A percentile compares a stretch with the other conserved stretches of the same genome.
Evolutionary conservation across 2,329 filamentous ascomycete species (phyloP).

Genomic region (Lojkania enalia): DNA sequence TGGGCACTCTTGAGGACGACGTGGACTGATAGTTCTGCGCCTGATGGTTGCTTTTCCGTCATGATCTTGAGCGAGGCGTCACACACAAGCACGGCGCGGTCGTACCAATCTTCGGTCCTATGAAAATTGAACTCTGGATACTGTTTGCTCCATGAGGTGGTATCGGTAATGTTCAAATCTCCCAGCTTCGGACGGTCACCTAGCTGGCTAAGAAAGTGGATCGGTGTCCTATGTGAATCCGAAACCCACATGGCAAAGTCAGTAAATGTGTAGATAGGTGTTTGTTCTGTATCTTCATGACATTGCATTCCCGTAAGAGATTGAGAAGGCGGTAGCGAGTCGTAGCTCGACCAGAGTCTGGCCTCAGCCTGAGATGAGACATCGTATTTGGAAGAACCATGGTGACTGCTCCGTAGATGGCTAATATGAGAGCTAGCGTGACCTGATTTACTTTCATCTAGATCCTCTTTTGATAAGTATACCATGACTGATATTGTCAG

Average conservation of each 20-base stretch:
- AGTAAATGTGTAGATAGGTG: conserved; percentile 25
- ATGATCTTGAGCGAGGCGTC: conserved; percentile 49
- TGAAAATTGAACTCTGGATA: conserved; percentile 39
- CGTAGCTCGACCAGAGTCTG: conserved; percentile 20
- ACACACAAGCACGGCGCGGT: conserved; percentile 45
- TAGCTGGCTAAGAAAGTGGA: conserved; percentile 47
- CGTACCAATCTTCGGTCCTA: conserved; percentile 22
- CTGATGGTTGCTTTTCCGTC: conserved; percentile 39
- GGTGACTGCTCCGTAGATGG: conserved; percentile 27
- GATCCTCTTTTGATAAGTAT: conserved; percentile 46
- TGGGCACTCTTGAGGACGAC: conserved; percentile 41
- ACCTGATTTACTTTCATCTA: conserved; percentile 22
- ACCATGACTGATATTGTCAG: conserved; percentile 44
- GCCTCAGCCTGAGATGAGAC: conserved; percentile 17
- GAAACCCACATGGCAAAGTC: conserved; percentile 50
- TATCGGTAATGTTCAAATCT: conserved; percentile 39
- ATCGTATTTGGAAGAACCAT: conserved; percentile 25
- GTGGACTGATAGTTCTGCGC: conserved; percentile 36
- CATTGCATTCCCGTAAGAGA: too few species aligned
- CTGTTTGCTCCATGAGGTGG: conserved; percentile 34
- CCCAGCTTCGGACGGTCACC: conserved; percentile 30
- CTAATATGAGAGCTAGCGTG: conserved; percentile 20
- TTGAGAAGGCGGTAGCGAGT: conserved; percentile 23
- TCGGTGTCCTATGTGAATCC: conserved; percentile 30
- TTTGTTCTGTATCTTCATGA: conserved; percentile 13